Evolutionary conservation across 768 basidiomycete species (phyloP), one percentile per base, ranked within the genome.

Genomic region (Leccinum incarnatum): DNA sequence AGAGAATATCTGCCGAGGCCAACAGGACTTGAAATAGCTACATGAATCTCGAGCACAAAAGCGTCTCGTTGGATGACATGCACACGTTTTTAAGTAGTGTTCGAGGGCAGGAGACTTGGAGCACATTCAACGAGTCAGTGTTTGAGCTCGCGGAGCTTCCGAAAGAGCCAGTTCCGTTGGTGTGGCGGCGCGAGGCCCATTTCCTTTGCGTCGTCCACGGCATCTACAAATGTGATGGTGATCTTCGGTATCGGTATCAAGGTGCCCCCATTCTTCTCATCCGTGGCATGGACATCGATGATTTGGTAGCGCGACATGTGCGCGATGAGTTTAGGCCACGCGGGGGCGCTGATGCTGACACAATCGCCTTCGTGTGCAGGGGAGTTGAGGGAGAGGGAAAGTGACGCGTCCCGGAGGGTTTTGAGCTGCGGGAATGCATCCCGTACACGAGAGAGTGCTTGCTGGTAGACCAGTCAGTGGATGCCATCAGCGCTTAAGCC

Each of bases 281-380:
- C 5, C 6, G 40, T 25, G 19, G 81, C 62, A 19, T 65, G 61
- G 2, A 85, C 71, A 54, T 82, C 77, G 52, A 85, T 74, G 61
- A 84, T 71, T 51, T 83, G 80, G 29, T 78, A 81, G 21, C 77
- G 73, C 6, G 76, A 53, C 53, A 85, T 65, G 54, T 75, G 73
- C 2, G 74, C 55, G 11, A 77, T 61, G 5, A 83, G 70, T 2
- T 71, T 71, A 5, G 72, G 59, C 85, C 85, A 86, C 45, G 78
- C 85, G 48, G 70, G 77, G 48, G 72, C 80, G 45, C 76, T 86
- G 64, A 83, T 86, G 56, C 76, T 77, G 40, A 81, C 81, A 30
- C 65, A 70, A 47, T 75, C 66, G 57, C 67, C 58, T 4, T 72
- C 61, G 1, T 72, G 71, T 10, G 73, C 70, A 25, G 76, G 65